Conservation (phyloP, 2,329 filamentous ascomycete genomes). For the Pseudocercospora fuligena region DNA sequence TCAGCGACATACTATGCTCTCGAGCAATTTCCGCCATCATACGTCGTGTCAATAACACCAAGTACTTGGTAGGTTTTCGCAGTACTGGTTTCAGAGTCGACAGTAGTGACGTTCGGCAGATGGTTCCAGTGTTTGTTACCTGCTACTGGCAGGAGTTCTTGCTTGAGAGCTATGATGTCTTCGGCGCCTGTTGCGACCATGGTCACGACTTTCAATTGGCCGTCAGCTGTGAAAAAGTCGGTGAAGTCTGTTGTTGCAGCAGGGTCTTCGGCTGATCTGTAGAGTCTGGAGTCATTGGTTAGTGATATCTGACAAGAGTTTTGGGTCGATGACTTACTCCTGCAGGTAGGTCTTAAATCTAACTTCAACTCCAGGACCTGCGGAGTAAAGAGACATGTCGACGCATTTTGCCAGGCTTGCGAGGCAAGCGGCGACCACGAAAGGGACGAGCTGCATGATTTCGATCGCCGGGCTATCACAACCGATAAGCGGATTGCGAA, state of each 20-base stretch:
- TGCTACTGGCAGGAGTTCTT: slow-evolving; percentile 15
- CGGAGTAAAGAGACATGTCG: slow-evolving; percentile 15
- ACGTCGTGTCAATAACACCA: slow-evolving; percentile 21
- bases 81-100: slow-evolving; percentile 11
- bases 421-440: background rate
- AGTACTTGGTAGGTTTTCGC: slow-evolving; percentile 21
- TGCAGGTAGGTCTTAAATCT: slow-evolving; percentile 17
- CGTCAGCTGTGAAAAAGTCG: slow-evolving; percentile 22
- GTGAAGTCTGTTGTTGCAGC: slow-evolving; percentile 22
- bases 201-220: slow-evolving; percentile 21
- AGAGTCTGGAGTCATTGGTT: slow-evolving; percentile 10
- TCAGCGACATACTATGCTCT: slow-evolving; percentile 19
- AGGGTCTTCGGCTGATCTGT: slow-evolving; percentile 18
- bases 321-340: slow-evolving; percentile 2
- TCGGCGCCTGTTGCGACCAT: slow-evolving; percentile 16
- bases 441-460: background rate
- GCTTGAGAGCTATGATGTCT: slow-evolving; percentile 21
- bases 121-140: slow-evolving; percentile 28
- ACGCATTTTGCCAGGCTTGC: slow-evolving; percentile 15
- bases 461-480: background rate
- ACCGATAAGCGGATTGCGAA: too few species aligned
- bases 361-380: slow-evolving; percentile 17
- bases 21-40: slow-evolving; percentile 24
- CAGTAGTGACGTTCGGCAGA: slow-evolving; percentile 18
- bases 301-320: background rate